Percentiles rank a stretch among this genome's conserved stretches.
Conservation (phyloP, 768 basidiomycete genomes). For the Suillus clintonianus region DNA sequence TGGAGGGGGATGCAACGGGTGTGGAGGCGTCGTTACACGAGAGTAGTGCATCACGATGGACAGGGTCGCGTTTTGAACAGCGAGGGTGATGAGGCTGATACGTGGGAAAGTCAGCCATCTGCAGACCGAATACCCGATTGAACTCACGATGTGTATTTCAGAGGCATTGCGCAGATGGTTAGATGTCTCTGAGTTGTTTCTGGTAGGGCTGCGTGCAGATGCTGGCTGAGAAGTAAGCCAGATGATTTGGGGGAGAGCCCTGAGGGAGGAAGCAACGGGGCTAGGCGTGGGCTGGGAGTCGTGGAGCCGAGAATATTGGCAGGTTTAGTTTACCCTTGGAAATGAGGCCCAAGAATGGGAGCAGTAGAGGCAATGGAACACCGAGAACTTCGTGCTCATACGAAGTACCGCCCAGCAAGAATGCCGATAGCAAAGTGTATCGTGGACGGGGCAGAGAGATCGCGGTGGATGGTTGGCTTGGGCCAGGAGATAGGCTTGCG, state of each 20-base stretch:
- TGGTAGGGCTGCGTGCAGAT: constrained; percentile 33
- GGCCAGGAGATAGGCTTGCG: constrained; percentile 59
- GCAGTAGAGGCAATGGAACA: constrained; percentile 40
- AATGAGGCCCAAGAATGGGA: constrained; percentile 25
- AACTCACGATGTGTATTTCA: constrained; percentile 82
- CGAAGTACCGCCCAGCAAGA: constrained; percentile 55
- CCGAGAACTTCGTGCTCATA: constrained; percentile 52
- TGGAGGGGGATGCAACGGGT: constrained; percentile 87
- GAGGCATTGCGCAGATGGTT: constrained; percentile 66
- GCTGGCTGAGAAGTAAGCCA: constrained; percentile 35
- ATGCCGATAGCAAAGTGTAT: constrained; percentile 46
- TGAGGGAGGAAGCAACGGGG: constrained; percentile 54
- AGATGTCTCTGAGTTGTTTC: constrained; percentile 38
- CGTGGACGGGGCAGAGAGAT: constrained; percentile 61
- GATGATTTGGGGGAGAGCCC: constrained; percentile 43
- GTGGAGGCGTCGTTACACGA: constrained; percentile 79
- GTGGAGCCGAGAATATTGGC: constrained; percentile 20
- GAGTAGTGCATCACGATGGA: constrained; percentile 99
- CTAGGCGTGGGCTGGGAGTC: constrained; percentile 41
- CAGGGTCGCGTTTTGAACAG: constrained; percentile 92
- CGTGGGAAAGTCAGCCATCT: constrained; percentile 9
- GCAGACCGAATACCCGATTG: background rate
- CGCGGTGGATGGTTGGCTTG: constrained; percentile 58
- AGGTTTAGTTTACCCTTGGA: too few relatives aligned
- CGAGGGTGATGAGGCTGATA: constrained; percentile 70